These are phyloP conservation scores for Neofusicoccum cordaticola DNA, from an alignment of 2,329 filamentous ascomycete species.

Conservation along the genomic window DNA sequence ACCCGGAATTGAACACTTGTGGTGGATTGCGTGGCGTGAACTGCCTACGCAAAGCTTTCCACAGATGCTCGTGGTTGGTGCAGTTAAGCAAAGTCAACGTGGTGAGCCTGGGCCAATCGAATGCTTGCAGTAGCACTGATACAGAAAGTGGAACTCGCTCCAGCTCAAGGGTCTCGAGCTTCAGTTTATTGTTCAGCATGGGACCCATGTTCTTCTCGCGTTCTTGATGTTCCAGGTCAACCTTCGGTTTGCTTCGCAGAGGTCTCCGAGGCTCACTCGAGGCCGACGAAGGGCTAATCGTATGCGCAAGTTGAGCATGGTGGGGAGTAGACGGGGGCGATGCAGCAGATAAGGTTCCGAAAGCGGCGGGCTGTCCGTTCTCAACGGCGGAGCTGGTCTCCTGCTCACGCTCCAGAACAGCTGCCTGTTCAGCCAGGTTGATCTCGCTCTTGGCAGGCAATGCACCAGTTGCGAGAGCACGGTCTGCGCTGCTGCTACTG, in stretches of 20 bases:
- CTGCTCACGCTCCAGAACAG: slow-evolving; percentile 4
- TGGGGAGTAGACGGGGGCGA: not conserved
- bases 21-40: slow-evolving; percentile 39
- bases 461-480: not conserved
- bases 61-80: slow-evolving; percentile 68
- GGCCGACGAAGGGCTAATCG: not conserved
- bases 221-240: slow-evolving; percentile 10
- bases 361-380: not conserved
- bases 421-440: slow-evolving; percentile 8
- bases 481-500: not conserved
- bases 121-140: slow-evolving; percentile 63
- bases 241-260: not conserved
- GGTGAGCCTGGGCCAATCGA: slow-evolving; percentile 73
- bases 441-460: slow-evolving; percentile 13
- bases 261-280: slow-evolving; percentile 7
- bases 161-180: slow-evolving; percentile 69
- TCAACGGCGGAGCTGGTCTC: slow-evolving; percentile 1
- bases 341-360: not conserved
- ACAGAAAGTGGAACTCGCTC: slow-evolving; percentile 73
- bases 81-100: slow-evolving; percentile 73
- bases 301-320: not conserved
- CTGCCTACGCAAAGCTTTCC: slow-evolving; percentile 65
- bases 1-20: slow-evolving; percentile 29
- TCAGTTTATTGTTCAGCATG: slow-evolving; percentile 57
- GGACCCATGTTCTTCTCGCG: slow-evolving; percentile 28